phyloP scores from a whole-genome alignment of 306 rosid species.

The Quillaja saponaria region DNA sequence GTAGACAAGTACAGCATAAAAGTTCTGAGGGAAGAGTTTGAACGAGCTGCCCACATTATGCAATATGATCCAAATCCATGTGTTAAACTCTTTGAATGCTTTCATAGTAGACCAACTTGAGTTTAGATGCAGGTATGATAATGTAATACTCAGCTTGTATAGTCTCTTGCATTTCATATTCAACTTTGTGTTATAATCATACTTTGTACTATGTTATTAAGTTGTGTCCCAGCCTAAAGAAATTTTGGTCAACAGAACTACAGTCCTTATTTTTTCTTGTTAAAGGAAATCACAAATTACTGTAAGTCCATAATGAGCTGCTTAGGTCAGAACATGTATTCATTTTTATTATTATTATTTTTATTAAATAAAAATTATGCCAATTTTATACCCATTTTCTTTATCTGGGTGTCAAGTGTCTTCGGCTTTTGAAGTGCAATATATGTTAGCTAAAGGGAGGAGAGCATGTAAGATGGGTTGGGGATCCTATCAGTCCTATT shows the following conservation, averaged over 20 bases:
- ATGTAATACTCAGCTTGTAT: slow-evolving; percentile 37
- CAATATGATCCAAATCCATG: slow-evolving; percentile 81
- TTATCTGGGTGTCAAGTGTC: no score
- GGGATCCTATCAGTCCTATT: no score
- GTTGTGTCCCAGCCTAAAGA: slow-evolving; percentile 27
- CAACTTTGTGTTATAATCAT: slow-evolving; percentile 31
- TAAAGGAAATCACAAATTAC: slow-evolving; percentile 14
- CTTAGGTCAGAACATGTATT: not conserved
- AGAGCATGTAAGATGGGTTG: no score
- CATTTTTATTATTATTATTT: no score
- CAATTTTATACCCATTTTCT: no score
- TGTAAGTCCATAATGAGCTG: slow-evolving; percentile 9
- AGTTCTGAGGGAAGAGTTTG: slow-evolving; percentile 92
- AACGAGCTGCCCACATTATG: slow-evolving; percentile 85
- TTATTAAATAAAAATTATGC: no score
- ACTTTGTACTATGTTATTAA: not conserved
- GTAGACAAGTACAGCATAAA: slow-evolving; percentile 88
- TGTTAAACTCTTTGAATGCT: slow-evolving; percentile 80
- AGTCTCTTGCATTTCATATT: slow-evolving; percentile 27
- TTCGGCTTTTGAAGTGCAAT: no score
- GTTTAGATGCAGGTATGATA: slow-evolving; percentile 37
- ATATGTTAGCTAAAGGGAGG: no score
- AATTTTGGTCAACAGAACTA: slow-evolving; percentile 28
- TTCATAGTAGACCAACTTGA: slow-evolving; percentile 41
- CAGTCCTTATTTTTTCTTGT: slow-evolving; percentile 23